Evolutionary conservation across 139 green algal species (phyloP).

Genomic region (Tetraselmis chui): DNA sequence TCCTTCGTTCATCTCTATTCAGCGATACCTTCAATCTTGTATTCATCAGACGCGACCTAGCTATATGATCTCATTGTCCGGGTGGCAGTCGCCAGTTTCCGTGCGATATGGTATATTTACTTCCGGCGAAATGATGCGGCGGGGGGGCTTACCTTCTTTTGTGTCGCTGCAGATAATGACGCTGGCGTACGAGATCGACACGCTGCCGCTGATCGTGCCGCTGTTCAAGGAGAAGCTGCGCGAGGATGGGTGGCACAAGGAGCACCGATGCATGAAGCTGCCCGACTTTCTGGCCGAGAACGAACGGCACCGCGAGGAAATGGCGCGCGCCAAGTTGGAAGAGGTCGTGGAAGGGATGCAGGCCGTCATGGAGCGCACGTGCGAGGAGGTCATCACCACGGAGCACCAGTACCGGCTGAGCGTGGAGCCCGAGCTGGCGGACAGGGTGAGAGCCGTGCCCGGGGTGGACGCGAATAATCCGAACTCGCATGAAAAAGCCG

Average conservation of each 20-base stretch:
- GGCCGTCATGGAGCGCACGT: background rate
- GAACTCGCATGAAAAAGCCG: too few relatives aligned
- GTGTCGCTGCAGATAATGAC: too few relatives aligned
- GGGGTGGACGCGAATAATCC: too few relatives aligned
- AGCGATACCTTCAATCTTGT: too few relatives aligned
- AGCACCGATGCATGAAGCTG: constrained; percentile 6
- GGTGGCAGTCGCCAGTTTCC: too few relatives aligned
- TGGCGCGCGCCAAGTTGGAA: background rate
- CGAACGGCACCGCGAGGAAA: constrained; percentile 3
- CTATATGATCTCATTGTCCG: too few relatives aligned
- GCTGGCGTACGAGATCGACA: constrained; percentile 3
- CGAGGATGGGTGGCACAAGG: background rate
- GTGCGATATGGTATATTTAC: too few relatives aligned
- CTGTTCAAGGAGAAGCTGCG: background rate
- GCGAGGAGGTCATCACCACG: constrained; percentile 6
- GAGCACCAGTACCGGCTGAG: constrained; percentile 6
- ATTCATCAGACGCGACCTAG: too few relatives aligned
- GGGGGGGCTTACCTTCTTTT: too few relatives aligned
- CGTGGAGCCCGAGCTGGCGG: constrained; percentile 7
- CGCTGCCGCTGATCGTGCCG: background rate
- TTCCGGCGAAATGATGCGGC: too few relatives aligned
- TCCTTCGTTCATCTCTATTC: too few relatives aligned
- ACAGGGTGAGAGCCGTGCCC: too few relatives aligned
- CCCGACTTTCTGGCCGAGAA: constrained; percentile 2
- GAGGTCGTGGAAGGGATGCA: constrained; percentile 8